Conservation (phyloP, 768 basidiomycete genomes). For the Amanita phalloides region DNA sequence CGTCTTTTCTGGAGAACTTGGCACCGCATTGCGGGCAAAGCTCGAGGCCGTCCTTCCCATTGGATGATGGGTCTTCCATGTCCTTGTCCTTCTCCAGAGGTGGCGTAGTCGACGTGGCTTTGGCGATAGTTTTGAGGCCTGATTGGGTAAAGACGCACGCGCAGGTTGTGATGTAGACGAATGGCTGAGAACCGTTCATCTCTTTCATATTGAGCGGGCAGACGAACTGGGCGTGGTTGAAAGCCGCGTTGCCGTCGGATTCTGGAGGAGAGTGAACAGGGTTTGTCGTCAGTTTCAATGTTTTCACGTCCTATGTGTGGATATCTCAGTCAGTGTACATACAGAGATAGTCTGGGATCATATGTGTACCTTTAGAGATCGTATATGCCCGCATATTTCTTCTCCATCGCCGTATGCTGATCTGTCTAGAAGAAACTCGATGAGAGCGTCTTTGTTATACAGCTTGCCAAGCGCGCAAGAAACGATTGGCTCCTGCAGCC, state of each 20-base stretch:
- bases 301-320: conserved; percentile 65
- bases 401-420: conserved; percentile 84
- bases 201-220: conserved; percentile 91
- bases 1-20: conserved; percentile 48
- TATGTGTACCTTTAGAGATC: conserved; percentile 72
- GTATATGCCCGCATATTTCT: conserved; percentile 86
- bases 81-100: conserved; percentile 21
- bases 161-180: conserved; percentile 78
- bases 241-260: conserved; percentile 20
- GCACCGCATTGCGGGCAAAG: conserved; percentile 71
- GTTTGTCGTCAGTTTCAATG: conserved; percentile 72
- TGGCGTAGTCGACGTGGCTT: conserved; percentile 18
- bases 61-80: conserved; percentile 11
- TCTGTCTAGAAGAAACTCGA: conserved; percentile 83
- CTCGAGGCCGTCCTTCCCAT: conserved; percentile 25
- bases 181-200: conserved; percentile 87
- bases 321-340: background rate
- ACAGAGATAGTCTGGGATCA: background rate
- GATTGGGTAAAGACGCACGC: conserved; percentile 89
- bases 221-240: conserved; percentile 61
- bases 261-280: conserved; percentile 35
- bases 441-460: conserved; percentile 91
- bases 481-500: conserved; percentile 83
- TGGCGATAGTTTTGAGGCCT: conserved; percentile 59
- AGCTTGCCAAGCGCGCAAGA: conserved; percentile 88